These are phyloP conservation scores for Mitragyna speciosa DNA, from an alignment of 257 asterid genomes.

Conservation along the genomic window DNA sequence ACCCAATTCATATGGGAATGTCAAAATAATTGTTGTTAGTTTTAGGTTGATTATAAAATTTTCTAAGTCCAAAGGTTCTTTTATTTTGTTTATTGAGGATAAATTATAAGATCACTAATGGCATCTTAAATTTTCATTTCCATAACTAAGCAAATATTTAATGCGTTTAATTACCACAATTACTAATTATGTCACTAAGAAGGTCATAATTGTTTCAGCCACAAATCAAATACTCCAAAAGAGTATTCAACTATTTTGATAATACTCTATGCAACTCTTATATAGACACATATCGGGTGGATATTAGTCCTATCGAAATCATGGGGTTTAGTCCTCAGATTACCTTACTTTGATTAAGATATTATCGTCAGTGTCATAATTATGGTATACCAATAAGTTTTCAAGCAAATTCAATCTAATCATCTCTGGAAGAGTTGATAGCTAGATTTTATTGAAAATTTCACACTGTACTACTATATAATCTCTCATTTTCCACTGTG, in stretches of 20 bases:
- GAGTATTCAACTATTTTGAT: background rate
- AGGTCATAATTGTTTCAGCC: conserved; percentile 1
- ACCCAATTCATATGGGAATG: too few species aligned
- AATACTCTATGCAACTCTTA: background rate
- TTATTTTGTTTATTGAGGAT: background rate
- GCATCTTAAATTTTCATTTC: background rate
- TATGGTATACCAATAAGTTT: background rate
- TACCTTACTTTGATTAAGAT: background rate
- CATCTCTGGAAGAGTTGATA: background rate
- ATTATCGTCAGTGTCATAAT: background rate
- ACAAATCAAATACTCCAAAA: background rate
- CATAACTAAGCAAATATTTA: background rate
- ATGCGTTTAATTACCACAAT: background rate
- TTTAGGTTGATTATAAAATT: too few species aligned
- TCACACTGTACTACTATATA: too few species aligned
- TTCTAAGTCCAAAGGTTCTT: background rate
- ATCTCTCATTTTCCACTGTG: background rate
- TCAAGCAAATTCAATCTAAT: background rate
- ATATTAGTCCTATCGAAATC: background rate
- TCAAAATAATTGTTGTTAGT: too few species aligned
- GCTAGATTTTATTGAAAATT: background rate
- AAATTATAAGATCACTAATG: background rate
- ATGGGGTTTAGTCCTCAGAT: background rate
- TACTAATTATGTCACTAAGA: background rate
- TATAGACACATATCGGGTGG: background rate